Evolutionary conservation across 768 basidiomycete genomes (phyloP).

Genomic region (Pholiota conissans): DNA sequence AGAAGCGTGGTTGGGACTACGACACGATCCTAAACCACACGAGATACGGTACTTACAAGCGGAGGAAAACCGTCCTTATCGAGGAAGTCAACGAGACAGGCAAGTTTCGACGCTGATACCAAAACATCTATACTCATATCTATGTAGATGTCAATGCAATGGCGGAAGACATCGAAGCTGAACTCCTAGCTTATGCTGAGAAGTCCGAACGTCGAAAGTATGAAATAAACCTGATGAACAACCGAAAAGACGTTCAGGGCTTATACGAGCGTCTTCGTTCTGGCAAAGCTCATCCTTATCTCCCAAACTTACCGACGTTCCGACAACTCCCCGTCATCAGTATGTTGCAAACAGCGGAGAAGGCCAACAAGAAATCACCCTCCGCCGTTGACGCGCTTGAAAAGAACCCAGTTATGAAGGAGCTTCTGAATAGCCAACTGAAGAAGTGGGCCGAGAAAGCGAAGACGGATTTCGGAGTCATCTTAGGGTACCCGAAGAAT

Average conservation of each 20-base stretch:
- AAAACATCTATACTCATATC: background rate
- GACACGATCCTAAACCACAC: conserved; percentile 40
- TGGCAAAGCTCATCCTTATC: conserved; percentile 21
- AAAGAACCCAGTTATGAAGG: conserved; percentile 23
- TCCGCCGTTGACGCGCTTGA: conserved; percentile 23
- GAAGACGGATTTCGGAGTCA: conserved; percentile 39
- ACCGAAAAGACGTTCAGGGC: conserved; percentile 35
- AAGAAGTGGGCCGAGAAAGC: conserved; percentile 48
- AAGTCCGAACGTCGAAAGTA: conserved; percentile 19
- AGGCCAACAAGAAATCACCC: conserved; percentile 8
- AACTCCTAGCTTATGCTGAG: conserved; percentile 24
- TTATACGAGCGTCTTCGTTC: conserved; percentile 48
- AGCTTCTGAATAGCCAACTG: conserved; percentile 35
- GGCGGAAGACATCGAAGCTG: conserved; percentile 23
- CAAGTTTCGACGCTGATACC: conserved; percentile 26
- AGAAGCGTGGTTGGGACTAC: conserved; percentile 40
- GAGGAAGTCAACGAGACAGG: conserved; percentile 40
- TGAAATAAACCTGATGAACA: conserved; percentile 24
- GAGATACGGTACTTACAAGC: conserved; percentile 38
- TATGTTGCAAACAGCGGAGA: conserved; percentile 30
- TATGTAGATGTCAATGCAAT: conserved; percentile 22
- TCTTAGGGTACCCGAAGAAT: conserved; percentile 45
- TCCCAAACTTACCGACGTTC: conserved; percentile 52
- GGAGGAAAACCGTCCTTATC: conserved; percentile 35
- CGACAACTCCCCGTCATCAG: conserved; percentile 45